Conservation (phyloP, 257 asterid species). For the Solanum chiquidenum region DNA sequence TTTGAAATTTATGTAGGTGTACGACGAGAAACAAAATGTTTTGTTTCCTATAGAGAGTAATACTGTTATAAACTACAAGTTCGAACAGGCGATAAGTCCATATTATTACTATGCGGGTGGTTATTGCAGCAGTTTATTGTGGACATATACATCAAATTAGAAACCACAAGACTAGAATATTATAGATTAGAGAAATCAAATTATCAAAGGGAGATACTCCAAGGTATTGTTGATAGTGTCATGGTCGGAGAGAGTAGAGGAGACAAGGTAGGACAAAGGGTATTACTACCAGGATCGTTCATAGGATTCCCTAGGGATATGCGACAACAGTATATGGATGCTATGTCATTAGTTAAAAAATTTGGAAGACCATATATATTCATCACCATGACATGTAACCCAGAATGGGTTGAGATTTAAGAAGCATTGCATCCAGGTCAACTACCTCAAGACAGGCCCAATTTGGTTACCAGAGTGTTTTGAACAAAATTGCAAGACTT, state of each 20-base stretch:
- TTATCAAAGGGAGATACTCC: not conserved
- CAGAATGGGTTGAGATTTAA: not conserved
- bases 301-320: not conserved
- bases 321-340: not conserved
- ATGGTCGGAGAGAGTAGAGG: not conserved
- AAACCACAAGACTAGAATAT: not conserved
- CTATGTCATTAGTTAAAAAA: not conserved
- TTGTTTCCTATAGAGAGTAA: not conserved
- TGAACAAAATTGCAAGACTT: not conserved
- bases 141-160: not conserved
- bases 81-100: not conserved
- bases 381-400: not conserved
- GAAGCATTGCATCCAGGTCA: not conserved
- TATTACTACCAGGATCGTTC: not conserved
- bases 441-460: not conserved
- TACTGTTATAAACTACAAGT: not conserved
- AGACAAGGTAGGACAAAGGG: not conserved
- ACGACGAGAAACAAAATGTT: not conserved
- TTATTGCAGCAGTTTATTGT: not conserved
- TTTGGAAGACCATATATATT: not conserved
- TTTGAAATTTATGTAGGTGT: not conserved
- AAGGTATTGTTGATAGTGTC: not conserved
- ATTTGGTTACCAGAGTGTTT: not conserved
- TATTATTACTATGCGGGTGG: not conserved
- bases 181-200: not conserved